Base-by-base conservation (phyloP, 257 asterid genomes). In the Plectranthus barbatus region DNA sequence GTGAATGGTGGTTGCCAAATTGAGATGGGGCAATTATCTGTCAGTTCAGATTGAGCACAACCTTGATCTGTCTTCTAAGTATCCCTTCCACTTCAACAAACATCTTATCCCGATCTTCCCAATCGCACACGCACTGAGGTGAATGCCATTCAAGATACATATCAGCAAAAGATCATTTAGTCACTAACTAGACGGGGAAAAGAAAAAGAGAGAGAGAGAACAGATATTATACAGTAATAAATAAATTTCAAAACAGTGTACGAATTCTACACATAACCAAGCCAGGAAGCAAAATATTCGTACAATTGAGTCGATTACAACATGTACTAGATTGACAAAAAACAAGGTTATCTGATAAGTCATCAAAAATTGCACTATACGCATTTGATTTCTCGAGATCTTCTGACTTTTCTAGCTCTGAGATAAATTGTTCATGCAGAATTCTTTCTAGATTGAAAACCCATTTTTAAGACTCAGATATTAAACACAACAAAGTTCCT, bases 101-200 rank as follows among this genome's bases (percentile, higher is more conserved):
- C 94, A 86, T 84, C 79, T 88, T 82, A 51, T 86, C 99, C 19
- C 97, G 96, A 70, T 83, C 90, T 72, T 90, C 94, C 99, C 99
- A 93, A 73, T 93, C 96, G 64, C 97, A 93, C 17, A 87, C 96
- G 44, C 99, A 90, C 99, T 93, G 89, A 65, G 39, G 34, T 40
- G 66, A 60, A 64, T 44, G 26, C 3, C 44, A 68, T 67, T 20
- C 45, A 60, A 66, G 44, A 56, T 34, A 20, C 52, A 24, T 17
- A 45, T 41, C 17, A 74, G 57, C 46, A 49, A 68, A 41, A 49
- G 15, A 10, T 7, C 19, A 62, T 33, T 24, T 18, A 58, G 26
- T 47, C 4, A 53, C 50, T 29, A 61, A 29, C 23, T 44, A 42
- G 56, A n/a, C n/a, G 31, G 31, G 5, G 5, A 26, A 26, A 26